phyloP scores from a whole-genome alignment of 2,329 filamentous ascomycete species.

The Chaetomium sp. region DNA sequence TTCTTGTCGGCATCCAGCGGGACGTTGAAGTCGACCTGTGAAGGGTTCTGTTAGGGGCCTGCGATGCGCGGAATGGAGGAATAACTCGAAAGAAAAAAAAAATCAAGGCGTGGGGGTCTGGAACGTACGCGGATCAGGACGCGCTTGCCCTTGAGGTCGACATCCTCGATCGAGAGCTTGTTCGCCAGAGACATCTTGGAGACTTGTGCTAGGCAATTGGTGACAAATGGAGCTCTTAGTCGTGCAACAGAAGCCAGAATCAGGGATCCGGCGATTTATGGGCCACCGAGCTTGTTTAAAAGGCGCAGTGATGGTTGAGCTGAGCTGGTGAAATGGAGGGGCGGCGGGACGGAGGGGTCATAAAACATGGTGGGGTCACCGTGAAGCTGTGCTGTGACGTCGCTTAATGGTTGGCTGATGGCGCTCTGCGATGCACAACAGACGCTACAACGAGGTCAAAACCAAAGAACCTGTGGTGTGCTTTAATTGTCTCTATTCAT shows the following conservation, averaged over 20 bases:
- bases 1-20: constrained; percentile 89
- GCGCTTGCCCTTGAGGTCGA: constrained; percentile 96
- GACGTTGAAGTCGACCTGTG: constrained; percentile 98
- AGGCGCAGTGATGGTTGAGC: constrained; percentile 17
- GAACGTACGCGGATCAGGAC: constrained; percentile 85
- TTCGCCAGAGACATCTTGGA: constrained; percentile 88
- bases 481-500: no score
- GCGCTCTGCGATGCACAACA: background rate
- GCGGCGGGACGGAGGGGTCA: constrained; percentile 23
- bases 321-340: constrained; percentile 19
- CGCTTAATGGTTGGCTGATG: constrained; percentile 23
- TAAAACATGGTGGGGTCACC: constrained; percentile 21
- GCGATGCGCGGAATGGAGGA: background rate
- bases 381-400: constrained; percentile 21
- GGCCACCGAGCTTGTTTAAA: constrained; percentile 12
- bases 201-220: constrained; percentile 21
- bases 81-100: background rate
- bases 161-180: constrained; percentile 95
- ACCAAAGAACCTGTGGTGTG: no score
- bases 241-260: constrained; percentile 7
- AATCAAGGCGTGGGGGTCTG: background rate
- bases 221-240: background rate
- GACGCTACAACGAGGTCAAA: background rate
- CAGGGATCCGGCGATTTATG: constrained; percentile 13
- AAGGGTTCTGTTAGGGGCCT: constrained; percentile 21